A percentile compares a stretch with the other conserved stretches of the same genome.
Conservation (phyloP, 2,329 filamentous ascomycete genomes). For the Trichoderma asperellum region DNA sequence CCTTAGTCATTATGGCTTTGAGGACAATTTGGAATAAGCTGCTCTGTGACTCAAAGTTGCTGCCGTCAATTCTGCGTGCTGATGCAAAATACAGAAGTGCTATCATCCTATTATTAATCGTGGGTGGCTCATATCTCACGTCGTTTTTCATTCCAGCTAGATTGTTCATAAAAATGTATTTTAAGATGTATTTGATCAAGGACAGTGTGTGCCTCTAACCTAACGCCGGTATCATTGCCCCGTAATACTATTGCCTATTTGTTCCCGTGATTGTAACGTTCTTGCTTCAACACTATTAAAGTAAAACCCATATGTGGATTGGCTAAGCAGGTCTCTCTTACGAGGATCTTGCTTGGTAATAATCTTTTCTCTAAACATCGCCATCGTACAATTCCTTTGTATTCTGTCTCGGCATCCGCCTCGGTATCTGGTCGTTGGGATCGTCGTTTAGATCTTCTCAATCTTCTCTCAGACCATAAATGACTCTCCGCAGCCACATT, state of each 20-base stretch:
- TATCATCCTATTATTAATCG: neutral
- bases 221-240: slow-evolving; percentile 26
- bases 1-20: neutral
- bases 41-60: neutral
- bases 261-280: slow-evolving; percentile 2
- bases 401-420: neutral
- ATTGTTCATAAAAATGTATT: neutral
- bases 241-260: slow-evolving; percentile 7
- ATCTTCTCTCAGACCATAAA: slow-evolving; percentile 71
- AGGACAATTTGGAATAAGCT: neutral
- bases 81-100: neutral
- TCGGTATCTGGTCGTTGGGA: neutral
- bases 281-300: slow-evolving; percentile 15
- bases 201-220: slow-evolving; percentile 20
- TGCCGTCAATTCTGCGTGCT: neutral
- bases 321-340: neutral
- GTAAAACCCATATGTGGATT: neutral
- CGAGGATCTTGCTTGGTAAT: neutral
- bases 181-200: slow-evolving; percentile 24
- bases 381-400: slow-evolving; percentile 15
- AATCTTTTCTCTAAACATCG: slow-evolving; percentile 1
- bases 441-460: neutral
- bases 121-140: neutral
- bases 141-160: no score
- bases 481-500: slow-evolving; percentile 95